Conservation (phyloP, 441 rosid genomes). For the Isatis lusitanica region DNA sequence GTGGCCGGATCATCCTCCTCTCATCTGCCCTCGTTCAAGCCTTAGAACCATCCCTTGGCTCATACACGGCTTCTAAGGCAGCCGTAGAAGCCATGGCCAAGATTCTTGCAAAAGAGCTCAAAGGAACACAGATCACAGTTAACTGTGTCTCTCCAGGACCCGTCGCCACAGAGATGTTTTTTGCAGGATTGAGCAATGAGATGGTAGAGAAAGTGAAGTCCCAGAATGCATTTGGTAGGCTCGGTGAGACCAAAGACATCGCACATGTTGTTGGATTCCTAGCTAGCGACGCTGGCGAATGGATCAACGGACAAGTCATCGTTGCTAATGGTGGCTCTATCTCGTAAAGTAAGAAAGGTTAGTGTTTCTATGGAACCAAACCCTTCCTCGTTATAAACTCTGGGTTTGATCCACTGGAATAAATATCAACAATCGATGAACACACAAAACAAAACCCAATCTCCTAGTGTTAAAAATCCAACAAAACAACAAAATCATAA, state of each 20-base stretch:
- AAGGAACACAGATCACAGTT: neutral
- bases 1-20: slow-evolving; percentile 14
- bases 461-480: neutral
- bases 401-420: neutral
- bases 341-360: slow-evolving; percentile 4
- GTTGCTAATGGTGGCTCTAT: slow-evolving; percentile 47
- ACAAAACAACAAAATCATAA: neutral
- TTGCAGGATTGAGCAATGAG: neutral
- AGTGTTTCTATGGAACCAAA: neutral
- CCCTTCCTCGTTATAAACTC: too few species aligned
- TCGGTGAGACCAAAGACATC: slow-evolving; percentile 1
- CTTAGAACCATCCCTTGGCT: neutral
- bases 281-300: neutral
- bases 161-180: slow-evolving; percentile 5
- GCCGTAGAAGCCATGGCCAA: slow-evolving; percentile 6
- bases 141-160: slow-evolving; percentile 3
- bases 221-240: neutral
- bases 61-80: slow-evolving; percentile 14
- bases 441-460: neutral
- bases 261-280: slow-evolving; percentile 1
- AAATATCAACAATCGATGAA: neutral
- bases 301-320: neutral
- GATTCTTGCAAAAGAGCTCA: neutral
- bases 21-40: neutral
- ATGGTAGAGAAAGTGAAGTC: neutral